Evolutionary conservation across 805 yeast genomes (phyloP).

Genomic region (Nakazawaea wyomingensis): DNA sequence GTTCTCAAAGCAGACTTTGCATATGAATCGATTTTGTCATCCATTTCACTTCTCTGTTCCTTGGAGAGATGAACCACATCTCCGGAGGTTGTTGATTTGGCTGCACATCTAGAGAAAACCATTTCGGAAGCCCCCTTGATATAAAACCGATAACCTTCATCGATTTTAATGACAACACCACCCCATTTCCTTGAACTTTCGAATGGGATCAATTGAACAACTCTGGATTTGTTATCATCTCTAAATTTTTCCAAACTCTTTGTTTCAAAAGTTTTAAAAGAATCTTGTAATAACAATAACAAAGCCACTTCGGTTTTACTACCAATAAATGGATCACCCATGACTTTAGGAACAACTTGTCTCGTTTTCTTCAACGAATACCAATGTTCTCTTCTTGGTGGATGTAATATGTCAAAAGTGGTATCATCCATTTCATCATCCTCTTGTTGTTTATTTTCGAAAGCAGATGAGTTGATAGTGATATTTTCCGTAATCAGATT

Average conservation of each 20-base stretch:
- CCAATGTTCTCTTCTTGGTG: constrained; percentile 13
- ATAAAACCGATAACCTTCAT: constrained; percentile 51
- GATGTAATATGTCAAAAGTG: constrained; percentile 2
- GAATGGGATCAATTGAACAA: constrained; percentile 79
- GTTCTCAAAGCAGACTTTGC: constrained; percentile 85
- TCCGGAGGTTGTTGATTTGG: constrained; percentile 28
- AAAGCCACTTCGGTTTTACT: constrained; percentile 94
- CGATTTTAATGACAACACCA: constrained; percentile 59
- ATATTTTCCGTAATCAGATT: constrained; percentile 48
- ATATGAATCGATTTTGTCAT: constrained; percentile 34
- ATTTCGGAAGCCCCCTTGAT: constrained; percentile 96
- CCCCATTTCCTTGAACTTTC: constrained; percentile 94
- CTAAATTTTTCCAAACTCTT: constrained; percentile 40
- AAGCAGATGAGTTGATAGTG: constrained; percentile 81
- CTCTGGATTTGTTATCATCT: constrained; percentile 31
- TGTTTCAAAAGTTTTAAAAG: constrained; percentile 40
- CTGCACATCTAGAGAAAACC: constrained; percentile 56
- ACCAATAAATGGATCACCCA: constrained; percentile 69
- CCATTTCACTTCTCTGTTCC: constrained; percentile 25
- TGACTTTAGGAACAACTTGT: neutral
- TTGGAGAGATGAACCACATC: constrained; percentile 22
- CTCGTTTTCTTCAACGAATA: constrained; percentile 11
- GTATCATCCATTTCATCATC: constrained; percentile 18
- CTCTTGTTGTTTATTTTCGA: constrained; percentile 54
- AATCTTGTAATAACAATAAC: constrained; percentile 57